Evolutionary conservation across 1,284 basidiomycete species (phyloP).

Genomic region (Heimioporus punctisporus): DNA sequence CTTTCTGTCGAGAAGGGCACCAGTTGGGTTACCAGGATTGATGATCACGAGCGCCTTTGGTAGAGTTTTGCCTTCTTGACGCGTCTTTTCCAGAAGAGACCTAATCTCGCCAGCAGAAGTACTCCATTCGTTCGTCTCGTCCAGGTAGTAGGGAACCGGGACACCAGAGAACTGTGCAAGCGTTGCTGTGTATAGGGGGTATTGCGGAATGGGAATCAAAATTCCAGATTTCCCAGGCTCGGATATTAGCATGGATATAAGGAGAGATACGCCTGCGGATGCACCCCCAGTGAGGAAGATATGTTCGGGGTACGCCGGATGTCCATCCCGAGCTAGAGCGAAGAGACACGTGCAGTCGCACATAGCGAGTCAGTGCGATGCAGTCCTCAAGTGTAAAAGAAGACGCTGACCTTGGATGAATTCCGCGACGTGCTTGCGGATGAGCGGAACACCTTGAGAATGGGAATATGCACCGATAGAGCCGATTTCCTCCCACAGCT

Average conservation of each 20-base stretch:
- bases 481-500: conserved; percentile 87
- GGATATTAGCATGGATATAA: conserved; percentile 82
- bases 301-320: conserved; percentile 80
- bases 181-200: conserved; percentile 96
- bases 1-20: conserved; percentile 71
- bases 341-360: background rate
- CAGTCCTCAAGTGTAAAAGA: too few relatives aligned
- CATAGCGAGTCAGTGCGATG: conserved; percentile 8
- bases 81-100: conserved; percentile 68
- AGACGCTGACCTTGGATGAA: conserved; percentile 60
- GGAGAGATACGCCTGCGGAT: conserved; percentile 88
- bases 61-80: conserved; percentile 56
- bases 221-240: conserved; percentile 70
- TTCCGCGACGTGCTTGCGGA: conserved; percentile 88
- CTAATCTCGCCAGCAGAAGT: conserved; percentile 79
- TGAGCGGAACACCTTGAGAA: conserved; percentile 91
- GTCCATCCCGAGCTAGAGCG: conserved; percentile 84
- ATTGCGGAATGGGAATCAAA: conserved; percentile 98
- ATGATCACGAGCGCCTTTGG: conserved; percentile 92
- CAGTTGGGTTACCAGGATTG: conserved; percentile 97
- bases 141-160: conserved; percentile 90
- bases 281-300: conserved; percentile 97
- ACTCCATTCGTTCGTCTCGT: conserved; percentile 85
- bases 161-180: conserved; percentile 85
- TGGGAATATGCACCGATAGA: conserved; percentile 97